A percentile compares a stretch with the other conserved stretches of the same genome.
Conservation (phyloP, 208 protist species). For the Leishmania aethiopica region DNA sequence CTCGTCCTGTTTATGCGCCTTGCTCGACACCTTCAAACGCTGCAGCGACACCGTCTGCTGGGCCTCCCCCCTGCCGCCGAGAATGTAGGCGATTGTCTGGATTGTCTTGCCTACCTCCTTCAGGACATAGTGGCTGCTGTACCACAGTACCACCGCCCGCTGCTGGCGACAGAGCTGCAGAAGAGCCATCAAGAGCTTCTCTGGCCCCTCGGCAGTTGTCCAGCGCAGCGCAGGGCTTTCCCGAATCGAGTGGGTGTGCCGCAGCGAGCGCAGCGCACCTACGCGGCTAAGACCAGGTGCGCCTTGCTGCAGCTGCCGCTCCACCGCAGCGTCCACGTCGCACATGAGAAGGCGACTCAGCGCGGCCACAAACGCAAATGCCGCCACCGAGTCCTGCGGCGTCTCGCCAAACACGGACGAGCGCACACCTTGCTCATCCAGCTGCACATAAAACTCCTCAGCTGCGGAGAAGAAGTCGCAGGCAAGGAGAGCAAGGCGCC, state of each 20-base stretch:
- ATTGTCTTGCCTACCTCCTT: constrained; percentile 44
- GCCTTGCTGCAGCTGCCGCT: constrained; percentile 10
- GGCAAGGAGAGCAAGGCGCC: constrained; percentile 18
- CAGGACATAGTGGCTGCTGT: constrained; percentile 39
- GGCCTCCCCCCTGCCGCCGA: constrained; percentile 31
- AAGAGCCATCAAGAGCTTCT: constrained; percentile 33
- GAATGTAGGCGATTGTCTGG: constrained; percentile 45
- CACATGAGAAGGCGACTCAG: constrained; percentile 34
- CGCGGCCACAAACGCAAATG: constrained; percentile 33
- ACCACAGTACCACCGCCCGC: constrained; percentile 38
- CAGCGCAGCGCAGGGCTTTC: constrained; percentile 47
- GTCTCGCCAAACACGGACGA: constrained; percentile 15
- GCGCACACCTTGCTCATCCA: constrained; percentile 28
- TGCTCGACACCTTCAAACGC: constrained; percentile 40
- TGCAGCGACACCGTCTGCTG: constrained; percentile 32
- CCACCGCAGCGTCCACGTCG: constrained; percentile 25
- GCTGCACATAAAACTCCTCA: constrained; percentile 46
- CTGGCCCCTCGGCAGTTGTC: constrained; percentile 42
- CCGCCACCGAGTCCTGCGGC: constrained; percentile 29
- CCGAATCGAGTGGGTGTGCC: constrained; percentile 23
- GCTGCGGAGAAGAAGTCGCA: constrained; percentile 30
- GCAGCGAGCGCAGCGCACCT: constrained; percentile 35
- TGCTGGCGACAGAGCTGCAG: constrained; percentile 34
- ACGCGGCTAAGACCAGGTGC: constrained; percentile 15
- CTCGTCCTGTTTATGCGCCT: constrained; percentile 40